These are phyloP conservation scores for Aspergillus saccharolyticus DNA, from an alignment of 495 filamentous ascomycete species.

Conservation along the genomic window DNA sequence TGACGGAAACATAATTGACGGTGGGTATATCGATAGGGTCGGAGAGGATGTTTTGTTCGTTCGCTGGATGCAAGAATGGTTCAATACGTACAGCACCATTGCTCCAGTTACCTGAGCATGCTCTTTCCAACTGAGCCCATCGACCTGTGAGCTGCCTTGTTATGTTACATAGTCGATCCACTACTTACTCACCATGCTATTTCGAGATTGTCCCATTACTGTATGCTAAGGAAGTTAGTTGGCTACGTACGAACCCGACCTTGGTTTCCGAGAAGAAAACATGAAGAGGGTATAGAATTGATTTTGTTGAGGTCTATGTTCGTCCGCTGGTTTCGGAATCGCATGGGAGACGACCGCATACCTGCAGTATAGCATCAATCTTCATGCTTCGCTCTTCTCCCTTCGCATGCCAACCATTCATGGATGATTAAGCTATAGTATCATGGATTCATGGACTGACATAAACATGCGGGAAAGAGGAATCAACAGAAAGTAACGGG, in stretches of 20 bases:
- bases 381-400: not conserved
- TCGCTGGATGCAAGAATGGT: too few relatives aligned
- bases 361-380: not conserved
- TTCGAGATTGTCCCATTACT: too few relatives aligned
- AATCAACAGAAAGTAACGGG: not conserved
- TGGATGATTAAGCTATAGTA: slow-evolving; percentile 17
- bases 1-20: too few relatives aligned
- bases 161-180: too few relatives aligned
- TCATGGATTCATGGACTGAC: slow-evolving; percentile 16
- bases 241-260: not conserved
- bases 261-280: not conserved
- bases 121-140: not conserved
- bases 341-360: not conserved
- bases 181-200: too few relatives aligned
- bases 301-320: not conserved
- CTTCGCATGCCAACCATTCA: not conserved
- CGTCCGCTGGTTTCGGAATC: not conserved
- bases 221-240: not conserved
- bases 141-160: too few relatives aligned
- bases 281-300: not conserved
- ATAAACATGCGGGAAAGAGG: slow-evolving; percentile 5
- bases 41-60: too few relatives aligned
- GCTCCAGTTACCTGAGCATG: not conserved
- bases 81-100: too few relatives aligned
- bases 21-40: too few relatives aligned